These are phyloP conservation scores for Paratinospora sagittata DNA, from an alignment of 164 flowering plant genomes.

Conservation along the genomic window DNA sequence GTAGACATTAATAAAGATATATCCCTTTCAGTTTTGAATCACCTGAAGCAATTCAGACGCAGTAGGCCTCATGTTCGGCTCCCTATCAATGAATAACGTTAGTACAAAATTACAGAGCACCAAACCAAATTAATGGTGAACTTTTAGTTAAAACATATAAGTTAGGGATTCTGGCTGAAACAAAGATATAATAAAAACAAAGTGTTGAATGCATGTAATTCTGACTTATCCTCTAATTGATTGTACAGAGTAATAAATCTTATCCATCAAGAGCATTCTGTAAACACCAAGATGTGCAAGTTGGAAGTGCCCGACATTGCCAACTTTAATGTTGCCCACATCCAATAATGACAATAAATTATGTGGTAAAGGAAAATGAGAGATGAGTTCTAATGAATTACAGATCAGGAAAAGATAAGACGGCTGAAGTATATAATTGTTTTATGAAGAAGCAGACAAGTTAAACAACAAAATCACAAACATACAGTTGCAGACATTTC, in stretches of 20 bases:
- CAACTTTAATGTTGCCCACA: background rate
- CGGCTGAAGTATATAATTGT: background rate
- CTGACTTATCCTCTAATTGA: too few species aligned
- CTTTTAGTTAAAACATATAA: background rate
- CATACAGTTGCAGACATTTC: slow-evolving; percentile 83
- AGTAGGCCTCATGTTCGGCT: slow-evolving; percentile 50
- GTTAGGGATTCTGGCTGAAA: background rate
- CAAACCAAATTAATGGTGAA: background rate
- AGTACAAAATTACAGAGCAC: background rate
- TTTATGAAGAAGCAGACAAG: background rate
- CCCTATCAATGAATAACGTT: slow-evolving; percentile 38
- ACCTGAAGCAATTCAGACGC: slow-evolving; percentile 71
- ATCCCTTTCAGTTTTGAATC: slow-evolving; percentile 10
- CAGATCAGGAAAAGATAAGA: background rate
- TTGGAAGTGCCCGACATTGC: background rate
- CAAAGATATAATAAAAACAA: background rate
- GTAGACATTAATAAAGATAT: background rate
- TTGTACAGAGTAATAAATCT: too few species aligned
- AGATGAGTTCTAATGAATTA: background rate
- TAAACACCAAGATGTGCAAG: background rate
- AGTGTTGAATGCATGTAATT: background rate
- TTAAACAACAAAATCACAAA: background rate
- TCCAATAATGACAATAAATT: background rate
- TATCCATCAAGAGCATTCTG: background rate
- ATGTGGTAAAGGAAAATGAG: background rate